These are phyloP conservation scores for Besnoitia besnoiti DNA, from an alignment of 169 alveolate genomes.

Conservation along the genomic window DNA sequence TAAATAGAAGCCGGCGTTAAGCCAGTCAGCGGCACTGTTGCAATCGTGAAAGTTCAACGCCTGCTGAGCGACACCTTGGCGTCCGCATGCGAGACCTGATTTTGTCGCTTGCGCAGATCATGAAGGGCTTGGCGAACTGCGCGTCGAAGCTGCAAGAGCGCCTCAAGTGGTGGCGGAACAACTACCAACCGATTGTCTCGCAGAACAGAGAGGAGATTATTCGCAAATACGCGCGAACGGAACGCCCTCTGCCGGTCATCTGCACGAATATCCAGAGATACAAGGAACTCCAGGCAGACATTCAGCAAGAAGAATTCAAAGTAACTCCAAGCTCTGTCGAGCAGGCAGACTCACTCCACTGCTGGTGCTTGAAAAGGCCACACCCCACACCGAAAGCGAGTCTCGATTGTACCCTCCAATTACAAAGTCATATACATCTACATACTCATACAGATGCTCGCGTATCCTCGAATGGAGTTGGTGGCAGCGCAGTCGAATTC, in stretches of 20 bases:
- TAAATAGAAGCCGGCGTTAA: too few species aligned
- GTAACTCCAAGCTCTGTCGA: slow-evolving; percentile 7
- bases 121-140: slow-evolving; percentile 32
- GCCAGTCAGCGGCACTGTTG: too few species aligned
- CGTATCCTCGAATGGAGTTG: not conserved
- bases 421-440: not conserved
- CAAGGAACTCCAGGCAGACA: slow-evolving; percentile 74
- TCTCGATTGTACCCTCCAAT: too few species aligned
- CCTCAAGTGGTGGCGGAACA: slow-evolving; percentile 76
- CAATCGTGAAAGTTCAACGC: too few species aligned
- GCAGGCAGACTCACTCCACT: not conserved
- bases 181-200: slow-evolving; percentile 74
- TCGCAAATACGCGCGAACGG: slow-evolving; percentile 69
- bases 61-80: too few species aligned
- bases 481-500: too few species aligned
- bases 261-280: slow-evolving; percentile 74
- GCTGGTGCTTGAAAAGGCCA: not conserved
- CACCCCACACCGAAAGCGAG: not conserved
- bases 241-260: slow-evolving; percentile 72
- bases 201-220: slow-evolving; percentile 70
- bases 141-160: slow-evolving; percentile 71
- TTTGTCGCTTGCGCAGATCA: not conserved
- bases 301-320: slow-evolving; percentile 75
- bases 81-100: too few species aligned
- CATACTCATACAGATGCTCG: not conserved